Percentiles rank a stretch among this genome's conserved stretches.
Evolutionary conservation across 805 yeast genomes (phyloP).

Genomic region (Millerago galiae): DNA sequence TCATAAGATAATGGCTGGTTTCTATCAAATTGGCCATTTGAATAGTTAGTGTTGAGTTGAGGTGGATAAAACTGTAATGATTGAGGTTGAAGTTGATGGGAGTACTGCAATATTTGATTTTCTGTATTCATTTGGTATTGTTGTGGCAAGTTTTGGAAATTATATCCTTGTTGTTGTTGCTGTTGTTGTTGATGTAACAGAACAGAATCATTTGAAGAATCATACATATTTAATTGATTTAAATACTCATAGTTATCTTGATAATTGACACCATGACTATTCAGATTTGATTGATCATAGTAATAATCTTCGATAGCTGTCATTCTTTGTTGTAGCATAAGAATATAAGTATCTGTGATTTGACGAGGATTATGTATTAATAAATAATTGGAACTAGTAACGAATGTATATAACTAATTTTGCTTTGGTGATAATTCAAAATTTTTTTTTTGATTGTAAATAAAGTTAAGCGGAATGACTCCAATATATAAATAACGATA

Average conservation of each 20-base stretch:
- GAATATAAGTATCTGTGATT: not conserved
- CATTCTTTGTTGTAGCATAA: conserved; percentile 1
- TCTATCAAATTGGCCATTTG: too few species aligned
- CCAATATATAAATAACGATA: not conserved
- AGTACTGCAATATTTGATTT: too few species aligned
- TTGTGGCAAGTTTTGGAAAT: too few species aligned
- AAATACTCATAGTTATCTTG: not conserved
- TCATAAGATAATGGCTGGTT: too few species aligned
- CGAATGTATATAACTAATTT: too few species aligned
- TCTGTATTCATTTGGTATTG: too few species aligned
- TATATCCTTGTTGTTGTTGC: not conserved
- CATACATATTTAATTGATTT: not conserved
- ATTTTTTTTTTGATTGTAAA: too few species aligned
- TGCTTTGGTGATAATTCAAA: too few species aligned
- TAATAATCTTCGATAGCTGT: conserved; percentile 7
- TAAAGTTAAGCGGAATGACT: not conserved
- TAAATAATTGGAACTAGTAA: too few species aligned
- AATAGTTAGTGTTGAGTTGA: not conserved
- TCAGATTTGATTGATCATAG: not conserved
- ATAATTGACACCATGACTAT: too few species aligned
- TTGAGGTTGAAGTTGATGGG: not conserved
- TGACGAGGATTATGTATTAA: not conserved
- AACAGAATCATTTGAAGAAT: not conserved
- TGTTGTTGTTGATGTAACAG: not conserved
- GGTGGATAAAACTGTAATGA: not conserved